phyloP scores from a whole-genome alignment of 306 rosid genomes.

The Fragaria vesca region DNA sequence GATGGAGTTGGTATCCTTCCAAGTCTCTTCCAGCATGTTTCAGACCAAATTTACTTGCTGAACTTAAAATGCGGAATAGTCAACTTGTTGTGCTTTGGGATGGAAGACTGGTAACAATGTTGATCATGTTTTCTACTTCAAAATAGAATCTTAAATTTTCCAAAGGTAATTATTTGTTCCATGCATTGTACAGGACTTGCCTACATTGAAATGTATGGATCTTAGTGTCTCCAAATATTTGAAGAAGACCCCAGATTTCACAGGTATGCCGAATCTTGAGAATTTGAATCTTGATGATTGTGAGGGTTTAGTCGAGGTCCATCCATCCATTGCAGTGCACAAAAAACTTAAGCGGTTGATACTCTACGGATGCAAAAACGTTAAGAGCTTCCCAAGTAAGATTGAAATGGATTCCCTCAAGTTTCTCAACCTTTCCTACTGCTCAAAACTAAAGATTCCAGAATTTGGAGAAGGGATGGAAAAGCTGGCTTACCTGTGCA shows the following conservation, averaged over 20 bases:
- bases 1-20: constrained; percentile 20
- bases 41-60: background rate
- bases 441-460: constrained; percentile 14
- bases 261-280: constrained; percentile 6
- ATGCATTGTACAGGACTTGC: too few relatives aligned
- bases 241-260: constrained; percentile 20
- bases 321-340: constrained; percentile 13
- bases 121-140: too few relatives aligned
- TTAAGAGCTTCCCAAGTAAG: background rate
- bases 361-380: background rate
- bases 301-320: constrained; percentile 16
- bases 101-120: too few relatives aligned
- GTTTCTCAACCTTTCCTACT: background rate
- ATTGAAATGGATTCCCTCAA: constrained; percentile 15
- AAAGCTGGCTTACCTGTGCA: background rate
- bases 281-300: background rate
- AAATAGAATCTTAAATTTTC: too few relatives aligned
- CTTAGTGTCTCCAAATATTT: background rate
- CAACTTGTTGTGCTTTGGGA: too few relatives aligned
- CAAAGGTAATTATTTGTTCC: too few relatives aligned
- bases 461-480: constrained; percentile 14
- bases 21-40: background rate
- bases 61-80: background rate
- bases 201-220: too few relatives aligned
- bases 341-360: background rate